A percentile compares a stretch with the other conserved stretches of the same genome.
Evolutionary conservation across 352 stramenopile genomes (phyloP).

Genomic region (Saprolegnia diclina): DNA sequence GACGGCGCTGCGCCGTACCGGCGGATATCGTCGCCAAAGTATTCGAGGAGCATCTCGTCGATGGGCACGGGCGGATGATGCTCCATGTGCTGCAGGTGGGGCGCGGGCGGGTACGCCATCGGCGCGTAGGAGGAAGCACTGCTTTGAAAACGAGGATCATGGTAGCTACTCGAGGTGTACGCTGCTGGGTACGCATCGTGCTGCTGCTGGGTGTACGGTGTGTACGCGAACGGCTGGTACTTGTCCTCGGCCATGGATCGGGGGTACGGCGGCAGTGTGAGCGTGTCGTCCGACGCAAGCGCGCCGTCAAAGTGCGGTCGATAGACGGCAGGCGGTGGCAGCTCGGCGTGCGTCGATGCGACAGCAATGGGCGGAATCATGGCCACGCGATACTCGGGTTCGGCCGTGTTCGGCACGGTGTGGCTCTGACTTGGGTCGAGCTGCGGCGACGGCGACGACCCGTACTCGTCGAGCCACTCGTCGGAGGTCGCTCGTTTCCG

Average conservation of each 20-base stretch:
- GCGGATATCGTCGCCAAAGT: neutral
- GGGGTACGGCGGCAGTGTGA: neutral
- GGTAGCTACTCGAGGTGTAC: neutral
- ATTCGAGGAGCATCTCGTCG: neutral
- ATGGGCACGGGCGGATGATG: neutral
- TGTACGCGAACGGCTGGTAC: neutral
- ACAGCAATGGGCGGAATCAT: neutral
- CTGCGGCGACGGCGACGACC: neutral
- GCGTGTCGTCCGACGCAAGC: neutral
- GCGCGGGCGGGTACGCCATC: neutral
- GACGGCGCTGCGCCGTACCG: neutral
- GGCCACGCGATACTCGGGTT: neutral
- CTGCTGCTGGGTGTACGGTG: neutral
- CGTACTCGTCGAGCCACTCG: constrained; percentile 13
- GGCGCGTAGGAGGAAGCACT: too few relatives aligned
- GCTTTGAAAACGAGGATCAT: neutral
- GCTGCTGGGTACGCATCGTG: neutral
- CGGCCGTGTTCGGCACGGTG: neutral
- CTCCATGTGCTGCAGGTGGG: too few relatives aligned
- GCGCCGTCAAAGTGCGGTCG: neutral
- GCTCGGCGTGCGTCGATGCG: neutral
- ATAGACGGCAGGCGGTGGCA: neutral
- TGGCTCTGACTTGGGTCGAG: neutral
- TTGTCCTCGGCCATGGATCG: neutral
- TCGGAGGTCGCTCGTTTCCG: constrained; percentile 19